Base-by-base conservation (phyloP, 2,329 filamentous ascomycete species). In the Tolypocladium amazonense region DNA sequence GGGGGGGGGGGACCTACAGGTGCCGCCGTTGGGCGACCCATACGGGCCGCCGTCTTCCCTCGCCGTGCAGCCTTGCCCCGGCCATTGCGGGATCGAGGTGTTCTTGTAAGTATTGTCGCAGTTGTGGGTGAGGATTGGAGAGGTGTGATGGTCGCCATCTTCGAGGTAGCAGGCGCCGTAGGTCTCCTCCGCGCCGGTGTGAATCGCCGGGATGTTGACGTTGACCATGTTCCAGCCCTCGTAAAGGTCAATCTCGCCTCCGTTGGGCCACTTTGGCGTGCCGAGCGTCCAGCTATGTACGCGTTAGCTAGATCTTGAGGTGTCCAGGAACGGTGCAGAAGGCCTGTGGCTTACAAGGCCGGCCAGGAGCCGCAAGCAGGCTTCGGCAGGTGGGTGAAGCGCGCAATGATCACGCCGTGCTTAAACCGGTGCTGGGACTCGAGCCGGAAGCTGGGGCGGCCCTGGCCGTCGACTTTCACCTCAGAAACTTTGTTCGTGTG, bases 321-420 rank as follows among this genome's bases (percentile, higher is more conserved):
- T 23, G 25, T 15, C 37, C 56, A 11, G 27, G 18, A 9, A 9
- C 25, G 43, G 14, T 11, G 20, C 5, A 18, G 3, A 4, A 25
- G n/a, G 7, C 1, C 12, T 41, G 9, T 1, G 14, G 66, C 75
- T 73, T 75, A 83, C 79, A 87, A 79, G 74, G 88, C 86, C 4
- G 88, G 88, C 88, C 88, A 91, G 11, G 82, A 79, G 57, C 88
- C 88, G 65, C 88, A 91, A 54, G 79, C 75, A 11, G 80, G 78
- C 58, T 76, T 77, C 37, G 88, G 88, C 74, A 92, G 85, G 66
- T 91, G 87, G 18, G 75, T 77, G 64, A 91, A 82, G 67, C 90
- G 85, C 47, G 87, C 77, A 52, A 92, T 82, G 66, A 91, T 81
- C 37, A 91, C 81, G 30, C 86, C 88, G 61, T 84, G 78, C 62